phyloP scores from a whole-genome alignment of 176 grass and related monocot species.

The Triticum turgidum region DNA sequence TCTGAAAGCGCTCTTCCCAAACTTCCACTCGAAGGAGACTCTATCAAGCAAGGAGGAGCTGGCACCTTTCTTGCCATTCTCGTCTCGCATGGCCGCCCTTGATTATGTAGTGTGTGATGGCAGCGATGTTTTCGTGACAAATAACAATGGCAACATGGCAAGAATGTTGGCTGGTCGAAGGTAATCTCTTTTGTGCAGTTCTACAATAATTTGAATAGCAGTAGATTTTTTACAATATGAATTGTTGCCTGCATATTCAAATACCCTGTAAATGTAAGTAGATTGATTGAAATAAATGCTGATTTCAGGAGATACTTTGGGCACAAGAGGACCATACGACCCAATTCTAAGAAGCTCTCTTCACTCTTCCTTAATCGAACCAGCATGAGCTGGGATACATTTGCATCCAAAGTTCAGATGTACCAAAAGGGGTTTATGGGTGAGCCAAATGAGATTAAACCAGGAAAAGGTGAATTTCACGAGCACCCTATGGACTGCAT shows the following conservation, averaged over 20 bases:
- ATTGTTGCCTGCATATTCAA: slow-evolving; percentile 12
- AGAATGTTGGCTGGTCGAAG: slow-evolving; percentile 93
- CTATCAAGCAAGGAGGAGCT: slow-evolving; percentile 76
- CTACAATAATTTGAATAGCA: background rate
- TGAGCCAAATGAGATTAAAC: slow-evolving; percentile 87
- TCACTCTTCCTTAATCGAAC: slow-evolving; percentile 80
- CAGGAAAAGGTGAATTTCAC: slow-evolving; percentile 86
- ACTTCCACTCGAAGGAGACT: slow-evolving; percentile 90
- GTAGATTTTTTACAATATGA: background rate
- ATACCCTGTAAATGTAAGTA: background rate
- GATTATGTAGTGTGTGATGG: slow-evolving; percentile 88
- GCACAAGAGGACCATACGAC: slow-evolving; percentile 93
- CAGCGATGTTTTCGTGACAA: slow-evolving; percentile 81
- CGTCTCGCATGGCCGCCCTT: slow-evolving; percentile 95
- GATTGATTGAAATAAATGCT: slow-evolving; percentile 34
- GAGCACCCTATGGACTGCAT: slow-evolving; percentile 86
- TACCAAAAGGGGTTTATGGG: slow-evolving; percentile 91
- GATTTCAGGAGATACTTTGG: slow-evolving; percentile 94
- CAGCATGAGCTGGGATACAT: slow-evolving; percentile 76
- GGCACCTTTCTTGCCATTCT: slow-evolving; percentile 62
- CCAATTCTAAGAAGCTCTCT: slow-evolving; percentile 88
- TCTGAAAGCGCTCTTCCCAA: slow-evolving; percentile 85
- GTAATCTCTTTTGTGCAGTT: slow-evolving; percentile 36
- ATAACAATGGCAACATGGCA: slow-evolving; percentile 99
- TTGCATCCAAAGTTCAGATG: slow-evolving; percentile 69